Percentiles rank a stretch among this genome's conserved stretches.
Evolutionary conservation across 139 green algal genomes (phyloP).

Genomic region (Choricystis sp.): DNA sequence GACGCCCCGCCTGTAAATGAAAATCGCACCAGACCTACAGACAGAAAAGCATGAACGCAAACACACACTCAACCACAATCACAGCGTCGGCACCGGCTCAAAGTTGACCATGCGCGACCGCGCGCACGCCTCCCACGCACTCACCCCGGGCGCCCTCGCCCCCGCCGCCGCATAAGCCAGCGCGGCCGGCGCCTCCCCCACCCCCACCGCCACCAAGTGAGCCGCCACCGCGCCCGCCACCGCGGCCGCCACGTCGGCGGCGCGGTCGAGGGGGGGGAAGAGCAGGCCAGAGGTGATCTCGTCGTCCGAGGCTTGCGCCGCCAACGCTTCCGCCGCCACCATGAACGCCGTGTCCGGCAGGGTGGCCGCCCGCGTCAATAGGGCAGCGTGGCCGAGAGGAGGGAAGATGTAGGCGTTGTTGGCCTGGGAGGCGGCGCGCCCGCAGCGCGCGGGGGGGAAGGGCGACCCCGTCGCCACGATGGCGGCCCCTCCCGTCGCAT

Average conservation of each 20-base stretch:
- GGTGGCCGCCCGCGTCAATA: slow-evolving; percentile 25
- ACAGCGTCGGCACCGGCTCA: slow-evolving; percentile 1
- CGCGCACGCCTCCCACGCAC: slow-evolving; percentile 18
- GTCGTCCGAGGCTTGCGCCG: slow-evolving; percentile 15
- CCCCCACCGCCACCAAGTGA: slow-evolving; percentile 16
- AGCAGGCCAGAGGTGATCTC: slow-evolving; percentile 20
- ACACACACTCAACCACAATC: background rate
- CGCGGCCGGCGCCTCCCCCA: slow-evolving; percentile 14
- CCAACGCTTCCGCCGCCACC: slow-evolving; percentile 46
- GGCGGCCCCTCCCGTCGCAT: slow-evolving; percentile 31
- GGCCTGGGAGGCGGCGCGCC: slow-evolving; percentile 32
- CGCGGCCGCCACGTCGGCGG: slow-evolving; percentile 16
- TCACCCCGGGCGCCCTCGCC: background rate
- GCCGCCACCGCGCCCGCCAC: slow-evolving; percentile 17
- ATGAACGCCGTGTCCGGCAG: slow-evolving; percentile 65
- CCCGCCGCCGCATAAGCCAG: background rate
- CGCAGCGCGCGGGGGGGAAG: slow-evolving; percentile 30
- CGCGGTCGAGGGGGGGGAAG: slow-evolving; percentile 32
- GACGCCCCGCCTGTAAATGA: background rate
- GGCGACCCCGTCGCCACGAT: slow-evolving; percentile 75
- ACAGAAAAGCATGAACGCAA: background rate
- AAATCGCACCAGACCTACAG: background rate
- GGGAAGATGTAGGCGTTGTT: slow-evolving; percentile 79
- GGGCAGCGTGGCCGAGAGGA: slow-evolving; percentile 44
- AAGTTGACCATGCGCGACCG: slow-evolving; percentile 14